These are phyloP conservation scores for Amaranthus tricolor DNA, from an alignment of 179 eudicot species.

Conservation along the genomic window DNA sequence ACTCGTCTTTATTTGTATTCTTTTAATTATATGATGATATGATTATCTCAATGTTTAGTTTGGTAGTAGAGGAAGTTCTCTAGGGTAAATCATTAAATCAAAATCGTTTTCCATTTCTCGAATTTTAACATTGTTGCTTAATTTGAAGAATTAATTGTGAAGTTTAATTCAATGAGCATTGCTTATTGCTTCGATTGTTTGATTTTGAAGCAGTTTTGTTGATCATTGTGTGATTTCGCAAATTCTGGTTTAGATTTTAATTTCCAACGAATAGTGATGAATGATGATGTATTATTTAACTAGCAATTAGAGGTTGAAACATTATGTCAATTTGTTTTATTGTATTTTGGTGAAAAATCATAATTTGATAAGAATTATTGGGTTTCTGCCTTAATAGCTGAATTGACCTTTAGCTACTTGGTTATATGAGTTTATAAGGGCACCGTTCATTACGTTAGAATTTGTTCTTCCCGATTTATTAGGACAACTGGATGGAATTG, in stretches of 20 bases:
- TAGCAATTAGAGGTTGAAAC: not conserved
- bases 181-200: not conserved
- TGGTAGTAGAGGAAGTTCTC: not conserved
- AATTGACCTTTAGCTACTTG: not conserved
- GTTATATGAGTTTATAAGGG: not conserved
- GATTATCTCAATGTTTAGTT: not conserved
- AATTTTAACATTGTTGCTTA: not conserved
- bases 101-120: not conserved
- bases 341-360: not conserved
- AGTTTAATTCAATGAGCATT: not conserved
- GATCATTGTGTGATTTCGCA: not conserved
- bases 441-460: not conserved
- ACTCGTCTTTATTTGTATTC: not conserved
- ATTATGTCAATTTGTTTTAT: not conserved
- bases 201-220: not conserved
- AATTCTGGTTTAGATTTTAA: not conserved
- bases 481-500: too few relatives aligned
- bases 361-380: not conserved
- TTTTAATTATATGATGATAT: not conserved
- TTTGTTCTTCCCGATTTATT: too few relatives aligned
- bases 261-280: not conserved
- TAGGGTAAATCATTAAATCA: not conserved
- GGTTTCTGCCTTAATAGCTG: not conserved
- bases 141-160: not conserved
- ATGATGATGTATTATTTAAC: not conserved